A percentile compares a stretch with the other conserved stretches of the same genome.
These are phyloP conservation scores for Neofusicoccum kwambonambiense DNA, from an alignment of 2,329 filamentous ascomycete genomes.

Conservation along the genomic window DNA sequence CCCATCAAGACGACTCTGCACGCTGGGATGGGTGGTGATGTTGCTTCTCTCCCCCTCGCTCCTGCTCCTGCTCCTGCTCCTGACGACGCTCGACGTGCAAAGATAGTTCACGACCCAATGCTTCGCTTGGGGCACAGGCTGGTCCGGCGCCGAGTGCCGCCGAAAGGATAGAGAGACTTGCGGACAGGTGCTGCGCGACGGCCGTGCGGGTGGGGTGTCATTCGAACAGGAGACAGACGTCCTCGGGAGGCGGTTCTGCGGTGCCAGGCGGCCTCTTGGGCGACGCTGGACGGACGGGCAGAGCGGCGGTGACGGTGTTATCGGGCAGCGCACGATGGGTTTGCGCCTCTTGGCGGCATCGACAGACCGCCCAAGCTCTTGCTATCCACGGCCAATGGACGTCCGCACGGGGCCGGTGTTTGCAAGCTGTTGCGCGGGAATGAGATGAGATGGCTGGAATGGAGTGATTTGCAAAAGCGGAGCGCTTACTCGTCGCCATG, in stretches of 20 bases:
- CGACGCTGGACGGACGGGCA: too few species aligned
- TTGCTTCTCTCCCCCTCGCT: neutral
- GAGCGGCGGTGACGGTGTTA: neutral
- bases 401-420: neutral
- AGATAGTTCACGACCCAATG: conserved; percentile 12
- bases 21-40: neutral
- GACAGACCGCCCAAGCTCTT: neutral
- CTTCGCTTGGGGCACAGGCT: conserved; percentile 8
- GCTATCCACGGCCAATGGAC: neutral
- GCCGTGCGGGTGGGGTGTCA: neutral
- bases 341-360: neutral
- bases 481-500: neutral
- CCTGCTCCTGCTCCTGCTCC: conserved; percentile 4
- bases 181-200: neutral
- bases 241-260: neutral
- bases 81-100: neutral
- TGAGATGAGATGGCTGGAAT: neutral
- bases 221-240: neutral
- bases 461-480: conserved; percentile 7
- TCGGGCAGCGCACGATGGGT: neutral
- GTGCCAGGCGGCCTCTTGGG: too few species aligned
- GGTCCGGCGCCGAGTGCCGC: neutral
- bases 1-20: neutral
- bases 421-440: neutral
- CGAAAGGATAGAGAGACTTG: neutral